Evolutionary conservation across 352 stramenopile species (phyloP).

Genomic region (Stramenopiles sp.): DNA sequence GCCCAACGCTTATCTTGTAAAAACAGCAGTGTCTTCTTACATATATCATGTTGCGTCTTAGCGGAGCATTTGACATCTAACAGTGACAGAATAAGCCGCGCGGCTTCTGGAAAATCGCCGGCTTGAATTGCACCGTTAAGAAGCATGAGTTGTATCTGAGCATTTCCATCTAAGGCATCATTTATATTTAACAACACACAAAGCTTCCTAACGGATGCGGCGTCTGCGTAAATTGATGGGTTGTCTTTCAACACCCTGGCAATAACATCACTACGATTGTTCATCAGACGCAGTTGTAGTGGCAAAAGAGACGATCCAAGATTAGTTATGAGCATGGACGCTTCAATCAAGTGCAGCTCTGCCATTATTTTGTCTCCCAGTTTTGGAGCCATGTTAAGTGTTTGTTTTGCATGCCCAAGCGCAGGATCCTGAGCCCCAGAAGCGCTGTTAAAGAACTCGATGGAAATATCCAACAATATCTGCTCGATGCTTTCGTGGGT

Average conservation of each 20-base stretch:
- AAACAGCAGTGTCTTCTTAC: too few species aligned
- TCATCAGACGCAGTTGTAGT: neutral
- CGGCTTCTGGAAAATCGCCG: neutral
- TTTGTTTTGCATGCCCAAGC: neutral
- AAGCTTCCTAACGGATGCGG: neutral
- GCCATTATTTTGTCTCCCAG: neutral
- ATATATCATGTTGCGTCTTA: too few species aligned
- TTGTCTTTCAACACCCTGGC: neutral
- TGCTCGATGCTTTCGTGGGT: too few species aligned
- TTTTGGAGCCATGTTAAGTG: neutral
- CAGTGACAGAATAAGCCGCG: neutral
- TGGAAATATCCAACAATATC: neutral
- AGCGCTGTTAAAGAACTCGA: neutral
- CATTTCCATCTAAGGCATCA: neutral
- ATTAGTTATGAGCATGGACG: neutral
- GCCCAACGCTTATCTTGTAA: too few species aligned
- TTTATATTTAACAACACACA: neutral
- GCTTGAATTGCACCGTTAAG: neutral
- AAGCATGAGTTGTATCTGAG: neutral
- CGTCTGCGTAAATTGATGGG: neutral
- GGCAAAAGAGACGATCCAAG: neutral
- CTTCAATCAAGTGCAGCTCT: neutral
- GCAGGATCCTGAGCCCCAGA: neutral
- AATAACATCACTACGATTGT: neutral
- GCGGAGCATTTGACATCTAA: too few species aligned